Evolutionary conservation across 768 basidiomycete genomes (phyloP), one percentile per base, ranked within the genome.

Genomic region (Suillus weaverae): DNA sequence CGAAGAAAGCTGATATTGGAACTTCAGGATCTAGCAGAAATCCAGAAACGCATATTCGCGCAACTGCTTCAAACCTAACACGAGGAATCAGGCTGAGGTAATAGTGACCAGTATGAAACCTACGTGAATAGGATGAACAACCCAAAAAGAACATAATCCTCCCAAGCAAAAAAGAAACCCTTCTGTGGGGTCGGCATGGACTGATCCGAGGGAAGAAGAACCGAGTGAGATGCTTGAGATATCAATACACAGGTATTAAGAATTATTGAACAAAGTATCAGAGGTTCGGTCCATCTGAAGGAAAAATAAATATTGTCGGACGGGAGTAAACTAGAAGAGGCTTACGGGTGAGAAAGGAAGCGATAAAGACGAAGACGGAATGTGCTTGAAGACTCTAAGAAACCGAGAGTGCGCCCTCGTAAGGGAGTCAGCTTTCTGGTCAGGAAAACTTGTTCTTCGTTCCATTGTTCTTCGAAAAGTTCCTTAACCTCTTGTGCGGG

Each of bases 151-250:
- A 82, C 87, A 71, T 86, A 89, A 75, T 98, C 96, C 71, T 95
- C 94, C 96, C 96, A 98, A 14, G 77, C 68, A 65, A 89, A 86
- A 78, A 98, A 97, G 79, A 91, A 98, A 9, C 94, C 94, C 57
- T 72, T 76, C 26, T 84, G 79, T 43, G 84, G 81, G 9, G 83
- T 75, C 11, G 80, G 73, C 2, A 74, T 70, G 35, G 77, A 63
- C 78, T 76, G 48, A 75, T 72, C n/a, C 78, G 78, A 43, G n/a
- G 85, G 77, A 4, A 90, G 78, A 22, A 85, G 84, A 38, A 88
- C 74, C 4, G 89, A 78, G 61, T 79, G 83, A 41, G 90, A 85
- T 9, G 93, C 85, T 77, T 98, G 95, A 30, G 91, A 83, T 5
- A 92, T 89, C 59, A 98, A 81, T 26, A 96, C 81, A 63, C 93